phyloP scores from a whole-genome alignment of 306 rosid genomes.

The Delonix regia region DNA sequence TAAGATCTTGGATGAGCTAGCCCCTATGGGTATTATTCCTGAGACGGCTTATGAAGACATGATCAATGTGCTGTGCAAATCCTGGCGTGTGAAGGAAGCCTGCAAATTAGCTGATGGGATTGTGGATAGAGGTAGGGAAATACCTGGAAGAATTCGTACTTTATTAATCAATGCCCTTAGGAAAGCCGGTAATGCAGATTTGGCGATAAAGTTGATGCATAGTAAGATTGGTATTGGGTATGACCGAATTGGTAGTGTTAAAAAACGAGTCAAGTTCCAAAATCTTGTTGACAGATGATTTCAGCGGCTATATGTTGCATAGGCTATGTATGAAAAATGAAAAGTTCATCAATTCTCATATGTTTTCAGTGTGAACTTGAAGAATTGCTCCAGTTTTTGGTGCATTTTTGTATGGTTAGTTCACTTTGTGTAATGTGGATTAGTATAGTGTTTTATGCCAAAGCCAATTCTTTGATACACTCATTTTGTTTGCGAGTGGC shows the following conservation, averaged over 20 bases:
- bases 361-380: not conserved
- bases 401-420: not conserved
- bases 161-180: constrained; percentile 78
- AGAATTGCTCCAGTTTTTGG: constrained; percentile 10
- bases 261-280: constrained; percentile 81
- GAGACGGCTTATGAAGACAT: constrained; percentile 83
- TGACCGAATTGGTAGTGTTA: constrained; percentile 72
- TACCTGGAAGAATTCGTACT: constrained; percentile 79
- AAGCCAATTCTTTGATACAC: no score
- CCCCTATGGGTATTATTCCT: constrained; percentile 80
- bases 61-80: constrained; percentile 79
- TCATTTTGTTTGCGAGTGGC: no score
- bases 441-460: not conserved
- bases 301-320: constrained; percentile 18
- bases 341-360: not conserved
- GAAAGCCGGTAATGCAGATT: constrained; percentile 79
- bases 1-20: constrained; percentile 85
- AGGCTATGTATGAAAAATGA: not conserved
- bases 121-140: constrained; percentile 87
- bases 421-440: not conserved
- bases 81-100: constrained; percentile 77
- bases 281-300: constrained; percentile 51
- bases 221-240: constrained; percentile 94
- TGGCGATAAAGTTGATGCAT: constrained; percentile 86
- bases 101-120: constrained; percentile 95